These are phyloP conservation scores for Saccharum hybrid DNA, from an alignment of 202 grass and related monocot genomes.

Conservation along the genomic window DNA sequence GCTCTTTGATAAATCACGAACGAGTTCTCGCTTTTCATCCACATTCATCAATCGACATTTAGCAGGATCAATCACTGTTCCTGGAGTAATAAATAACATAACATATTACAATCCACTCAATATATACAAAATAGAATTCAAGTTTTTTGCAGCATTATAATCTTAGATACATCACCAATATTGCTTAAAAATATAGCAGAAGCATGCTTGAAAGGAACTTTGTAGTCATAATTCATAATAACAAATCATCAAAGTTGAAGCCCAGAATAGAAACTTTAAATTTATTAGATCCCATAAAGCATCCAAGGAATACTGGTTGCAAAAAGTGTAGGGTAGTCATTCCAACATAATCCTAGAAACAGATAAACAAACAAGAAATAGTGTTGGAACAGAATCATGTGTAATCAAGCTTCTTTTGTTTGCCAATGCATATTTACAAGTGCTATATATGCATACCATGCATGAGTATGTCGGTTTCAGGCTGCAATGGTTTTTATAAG, in stretches of 20 bases:
- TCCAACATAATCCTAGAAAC: slow-evolving; percentile 8
- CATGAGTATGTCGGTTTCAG: not conserved
- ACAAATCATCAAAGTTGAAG: not conserved
- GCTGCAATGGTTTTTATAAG: not conserved
- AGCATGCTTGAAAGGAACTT: not conserved
- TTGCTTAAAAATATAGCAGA: slow-evolving; percentile 10
- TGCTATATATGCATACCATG: not conserved
- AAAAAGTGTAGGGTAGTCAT: not conserved
- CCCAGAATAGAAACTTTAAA: not conserved
- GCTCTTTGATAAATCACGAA: slow-evolving; percentile 78
- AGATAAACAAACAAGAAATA: not conserved
- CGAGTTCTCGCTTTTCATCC: slow-evolving; percentile 81
- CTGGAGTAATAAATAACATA: slow-evolving; percentile 54
- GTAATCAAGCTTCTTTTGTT: not conserved
- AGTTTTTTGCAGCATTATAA: not conserved
- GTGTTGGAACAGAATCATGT: not conserved
- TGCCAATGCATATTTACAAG: not conserved
- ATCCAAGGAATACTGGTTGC: not conserved
- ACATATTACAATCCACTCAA: slow-evolving; percentile 17
- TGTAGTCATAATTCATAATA: not conserved
- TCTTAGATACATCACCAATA: not conserved
- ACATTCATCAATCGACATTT: slow-evolving; percentile 83
- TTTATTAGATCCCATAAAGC: not conserved
- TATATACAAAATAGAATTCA: not conserved
- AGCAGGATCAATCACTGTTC: slow-evolving; percentile 65